Conservation (phyloP, 2,329 filamentous ascomycete species). For the Bertia moriformis region DNA sequence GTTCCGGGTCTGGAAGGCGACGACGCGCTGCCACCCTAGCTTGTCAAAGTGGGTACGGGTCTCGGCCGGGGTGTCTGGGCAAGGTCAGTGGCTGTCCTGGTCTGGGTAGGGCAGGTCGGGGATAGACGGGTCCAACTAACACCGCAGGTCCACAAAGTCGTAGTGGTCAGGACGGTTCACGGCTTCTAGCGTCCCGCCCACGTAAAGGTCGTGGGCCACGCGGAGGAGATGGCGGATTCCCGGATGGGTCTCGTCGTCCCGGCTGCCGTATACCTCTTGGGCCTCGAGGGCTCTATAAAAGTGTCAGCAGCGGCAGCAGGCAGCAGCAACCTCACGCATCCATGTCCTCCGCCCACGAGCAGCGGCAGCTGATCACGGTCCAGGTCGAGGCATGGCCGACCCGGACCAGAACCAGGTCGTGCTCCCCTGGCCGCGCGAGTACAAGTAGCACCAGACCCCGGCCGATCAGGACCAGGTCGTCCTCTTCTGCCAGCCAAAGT, state of each 20-base stretch:
- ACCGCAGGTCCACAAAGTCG: constrained; percentile 93
- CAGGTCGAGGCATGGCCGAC: too few relatives aligned
- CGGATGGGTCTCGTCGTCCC: constrained; percentile 76
- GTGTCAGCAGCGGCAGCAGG: too few relatives aligned
- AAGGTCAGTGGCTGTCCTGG: too few relatives aligned
- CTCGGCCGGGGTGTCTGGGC: constrained; percentile 74
- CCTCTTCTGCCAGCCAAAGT: too few relatives aligned
- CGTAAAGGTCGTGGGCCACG: constrained; percentile 72
- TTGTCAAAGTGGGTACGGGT: constrained; percentile 96
- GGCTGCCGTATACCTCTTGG: too few relatives aligned
- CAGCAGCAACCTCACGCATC: too few relatives aligned
- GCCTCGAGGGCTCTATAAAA: constrained; percentile 1
- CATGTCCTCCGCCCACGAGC: too few relatives aligned
- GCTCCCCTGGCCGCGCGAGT: too few relatives aligned
- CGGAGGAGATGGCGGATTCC: constrained; percentile 81
- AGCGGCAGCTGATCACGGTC: too few relatives aligned
- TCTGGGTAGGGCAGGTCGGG: not conserved
- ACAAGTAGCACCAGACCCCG: too few relatives aligned
- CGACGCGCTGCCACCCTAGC: constrained; percentile 93
- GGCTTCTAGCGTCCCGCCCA: constrained; percentile 90
- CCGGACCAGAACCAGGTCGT: too few relatives aligned
- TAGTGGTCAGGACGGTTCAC: constrained; percentile 95
- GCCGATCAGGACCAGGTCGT: too few relatives aligned
- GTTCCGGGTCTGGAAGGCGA: constrained; percentile 97
- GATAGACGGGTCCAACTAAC: constrained; percentile 30